phyloP scores from a whole-genome alignment of 371 early-diverging fungal species.

The Apophysomyces trapeziformis region DNA sequence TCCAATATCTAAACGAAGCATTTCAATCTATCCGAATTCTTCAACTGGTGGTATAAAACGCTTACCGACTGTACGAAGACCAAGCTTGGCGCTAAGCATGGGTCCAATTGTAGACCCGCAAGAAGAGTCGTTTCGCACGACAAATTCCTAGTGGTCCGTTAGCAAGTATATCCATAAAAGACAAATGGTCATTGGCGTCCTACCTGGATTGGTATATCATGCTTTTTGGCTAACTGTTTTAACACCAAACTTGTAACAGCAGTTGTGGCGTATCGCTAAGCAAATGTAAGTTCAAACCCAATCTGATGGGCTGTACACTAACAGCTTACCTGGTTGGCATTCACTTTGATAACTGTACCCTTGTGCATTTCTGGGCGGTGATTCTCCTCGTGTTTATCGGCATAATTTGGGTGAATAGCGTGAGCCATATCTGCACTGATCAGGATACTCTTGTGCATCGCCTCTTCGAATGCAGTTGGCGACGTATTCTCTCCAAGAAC shows the following conservation, averaged over 20 bases:
- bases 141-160: conserved; percentile 69
- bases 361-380: conserved; percentile 92
- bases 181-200: not conserved
- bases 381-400: conserved; percentile 86
- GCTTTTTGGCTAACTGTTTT: conserved; percentile 77
- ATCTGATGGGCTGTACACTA: not conserved
- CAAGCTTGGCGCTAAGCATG: conserved; percentile 91
- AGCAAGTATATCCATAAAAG: not conserved
- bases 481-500: conserved; percentile 31
- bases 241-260: conserved; percentile 83
- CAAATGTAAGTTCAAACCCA: not conserved
- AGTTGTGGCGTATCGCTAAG: conserved; percentile 90
- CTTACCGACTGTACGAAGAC: conserved; percentile 92
- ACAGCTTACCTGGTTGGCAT: conserved; percentile 82
- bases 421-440: conserved; percentile 97
- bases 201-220: conserved; percentile 82
- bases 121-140: conserved; percentile 92
- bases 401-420: conserved; percentile 91
- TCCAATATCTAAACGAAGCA: conserved; percentile 78
- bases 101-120: conserved; percentile 98
- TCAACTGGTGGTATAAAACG: not conserved
- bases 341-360: conserved; percentile 95
- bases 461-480: conserved; percentile 78
- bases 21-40: no score
- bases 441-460: conserved; percentile 84